phyloP scores from a whole-genome alignment of 2,329 filamentous ascomycete genomes.

The Fusarium sterilihyphosum region DNA sequence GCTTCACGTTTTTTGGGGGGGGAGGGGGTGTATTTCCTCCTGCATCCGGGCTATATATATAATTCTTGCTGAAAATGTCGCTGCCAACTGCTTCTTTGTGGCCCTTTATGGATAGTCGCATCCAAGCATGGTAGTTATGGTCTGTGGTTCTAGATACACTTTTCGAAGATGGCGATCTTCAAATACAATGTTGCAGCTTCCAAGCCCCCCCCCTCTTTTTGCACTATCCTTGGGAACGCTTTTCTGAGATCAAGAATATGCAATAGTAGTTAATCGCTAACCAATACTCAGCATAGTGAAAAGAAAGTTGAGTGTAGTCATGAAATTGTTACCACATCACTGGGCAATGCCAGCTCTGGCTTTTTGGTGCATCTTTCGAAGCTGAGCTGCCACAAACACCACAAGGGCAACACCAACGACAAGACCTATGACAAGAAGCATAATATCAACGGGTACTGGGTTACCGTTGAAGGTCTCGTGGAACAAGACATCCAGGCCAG shows the following conservation, averaged over 20 bases:
- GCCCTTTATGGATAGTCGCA: background rate
- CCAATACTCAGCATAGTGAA: background rate
- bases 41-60: background rate
- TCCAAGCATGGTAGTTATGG: background rate
- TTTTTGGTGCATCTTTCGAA: constrained; percentile 47
- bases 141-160: background rate
- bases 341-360: constrained; percentile 38
- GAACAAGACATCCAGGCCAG: constrained; percentile 80
- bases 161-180: background rate
- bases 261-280: background rate
- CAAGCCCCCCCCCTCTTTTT: background rate
- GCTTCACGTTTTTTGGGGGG: background rate
- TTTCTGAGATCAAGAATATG: background rate
- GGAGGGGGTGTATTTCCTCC: background rate
- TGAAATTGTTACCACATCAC: background rate
- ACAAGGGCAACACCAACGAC: constrained; percentile 74
- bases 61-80: background rate
- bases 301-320: no score
- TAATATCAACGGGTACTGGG: constrained; percentile 80
- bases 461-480: constrained; percentile 76
- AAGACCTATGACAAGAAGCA: constrained; percentile 70
- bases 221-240: background rate
- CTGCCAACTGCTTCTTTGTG: background rate
- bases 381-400: constrained; percentile 66
- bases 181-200: background rate